These are phyloP conservation scores for Phtheirospermum japonicum DNA, from an alignment of 257 asterid genomes.

Conservation along the genomic window DNA sequence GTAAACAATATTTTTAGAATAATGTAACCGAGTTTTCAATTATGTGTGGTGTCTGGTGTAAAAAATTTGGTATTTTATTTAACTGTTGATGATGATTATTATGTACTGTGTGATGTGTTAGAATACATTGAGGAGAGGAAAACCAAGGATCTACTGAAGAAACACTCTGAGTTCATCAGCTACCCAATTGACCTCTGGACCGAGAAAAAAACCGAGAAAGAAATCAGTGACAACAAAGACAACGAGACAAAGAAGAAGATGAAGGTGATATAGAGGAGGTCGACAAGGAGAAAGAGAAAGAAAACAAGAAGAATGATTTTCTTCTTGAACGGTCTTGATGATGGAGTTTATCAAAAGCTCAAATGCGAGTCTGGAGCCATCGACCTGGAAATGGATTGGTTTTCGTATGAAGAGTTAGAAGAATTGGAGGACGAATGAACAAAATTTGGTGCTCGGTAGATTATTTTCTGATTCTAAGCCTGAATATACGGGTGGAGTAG, in stretches of 20 bases:
- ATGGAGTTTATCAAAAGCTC: conserved; percentile 37
- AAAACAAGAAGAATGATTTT: conserved; percentile 42
- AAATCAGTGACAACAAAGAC: conserved; percentile 34
- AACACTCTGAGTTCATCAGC: conserved; percentile 40
- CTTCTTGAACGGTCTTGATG: conserved; percentile 66
- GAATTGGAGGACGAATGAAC: conserved; percentile 57
- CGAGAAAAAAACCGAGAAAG: conserved; percentile 36
- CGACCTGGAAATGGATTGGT: conserved; percentile 39
- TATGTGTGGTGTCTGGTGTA: too few relatives aligned
- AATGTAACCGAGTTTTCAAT: too few relatives aligned
- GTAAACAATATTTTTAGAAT: background rate
- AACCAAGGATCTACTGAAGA: conserved; percentile 34
- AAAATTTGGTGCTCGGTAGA: conserved; percentile 46
- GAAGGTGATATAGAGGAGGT: conserved; percentile 32
- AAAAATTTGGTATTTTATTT: too few relatives aligned
- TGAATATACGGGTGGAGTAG: too few relatives aligned
- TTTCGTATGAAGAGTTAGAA: conserved; percentile 41
- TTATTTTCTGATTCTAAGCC: conserved; percentile 49
- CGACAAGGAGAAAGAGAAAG: conserved; percentile 26
- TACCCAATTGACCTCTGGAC: conserved; percentile 35
- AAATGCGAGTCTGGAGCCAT: conserved; percentile 48
- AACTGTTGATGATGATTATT: too few relatives aligned
- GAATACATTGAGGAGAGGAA: conserved; percentile 36
- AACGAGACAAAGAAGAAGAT: conserved; percentile 31
- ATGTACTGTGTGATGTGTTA: background rate